Evolutionary conservation across 768 basidiomycete genomes (phyloP).

Genomic region (Epithele typhae): DNA sequence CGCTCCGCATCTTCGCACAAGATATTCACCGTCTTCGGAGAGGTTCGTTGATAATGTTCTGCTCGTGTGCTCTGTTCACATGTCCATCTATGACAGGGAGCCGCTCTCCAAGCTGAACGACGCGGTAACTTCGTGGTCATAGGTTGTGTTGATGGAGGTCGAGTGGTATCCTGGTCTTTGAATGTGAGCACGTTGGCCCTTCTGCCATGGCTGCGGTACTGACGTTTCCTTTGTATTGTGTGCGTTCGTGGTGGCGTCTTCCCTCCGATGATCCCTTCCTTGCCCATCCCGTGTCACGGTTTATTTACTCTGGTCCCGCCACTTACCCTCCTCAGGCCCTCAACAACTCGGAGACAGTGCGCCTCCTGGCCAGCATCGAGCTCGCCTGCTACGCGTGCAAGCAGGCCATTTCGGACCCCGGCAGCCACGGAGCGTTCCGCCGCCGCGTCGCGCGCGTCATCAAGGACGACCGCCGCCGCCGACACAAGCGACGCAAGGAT

Average conservation of each 20-base stretch:
- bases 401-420: conserved; percentile 64
- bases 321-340: conserved; percentile 68
- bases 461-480: conserved; percentile 76
- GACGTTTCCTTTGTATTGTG: not conserved
- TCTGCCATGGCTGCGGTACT: not conserved
- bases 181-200: conserved; percentile 47
- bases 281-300: no score
- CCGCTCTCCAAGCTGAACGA: conserved; percentile 78
- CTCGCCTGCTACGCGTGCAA: conserved; percentile 79
- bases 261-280: no score
- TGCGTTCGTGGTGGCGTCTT: no score
- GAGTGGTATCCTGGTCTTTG: conserved; percentile 81
- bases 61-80: conserved; percentile 12
- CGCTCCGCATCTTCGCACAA: conserved; percentile 63
- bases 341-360: conserved; percentile 79
- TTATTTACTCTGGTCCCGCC: no score
- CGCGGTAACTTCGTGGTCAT: conserved; percentile 86
- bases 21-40: conserved; percentile 63
- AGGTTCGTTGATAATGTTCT: conserved; percentile 40
- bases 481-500: conserved; percentile 80
- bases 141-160: conserved; percentile 67
- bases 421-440: conserved; percentile 56
- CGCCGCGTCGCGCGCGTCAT: conserved; percentile 77
- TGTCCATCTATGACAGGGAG: conserved; percentile 15
- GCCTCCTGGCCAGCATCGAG: conserved; percentile 78